Conservation (phyloP, 805 yeast genomes). For the Saccharomyces kudriavzevii region DNA sequence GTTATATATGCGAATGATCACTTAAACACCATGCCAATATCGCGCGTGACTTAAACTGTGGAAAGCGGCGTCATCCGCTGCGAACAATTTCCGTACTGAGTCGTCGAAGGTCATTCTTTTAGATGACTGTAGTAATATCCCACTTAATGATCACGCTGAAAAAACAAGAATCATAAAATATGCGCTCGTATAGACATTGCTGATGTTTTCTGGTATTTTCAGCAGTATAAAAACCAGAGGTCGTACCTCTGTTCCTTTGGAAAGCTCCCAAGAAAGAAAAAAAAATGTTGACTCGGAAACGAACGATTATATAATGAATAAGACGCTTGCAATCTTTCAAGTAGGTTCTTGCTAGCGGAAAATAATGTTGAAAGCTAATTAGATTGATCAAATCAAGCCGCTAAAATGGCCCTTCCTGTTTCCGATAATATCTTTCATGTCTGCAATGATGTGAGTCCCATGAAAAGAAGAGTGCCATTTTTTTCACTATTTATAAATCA, state of each 20-base stretch:
- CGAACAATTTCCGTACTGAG: background rate
- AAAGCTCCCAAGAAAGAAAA: too few relatives aligned
- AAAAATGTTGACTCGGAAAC: background rate
- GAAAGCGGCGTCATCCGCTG: constrained; percentile 2
- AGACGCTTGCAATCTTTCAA: background rate
- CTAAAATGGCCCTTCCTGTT: background rate
- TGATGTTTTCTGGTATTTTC: background rate
- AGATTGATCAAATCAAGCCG: background rate
- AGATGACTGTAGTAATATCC: background rate
- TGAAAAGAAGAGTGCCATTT: background rate
- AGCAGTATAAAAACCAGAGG: background rate
- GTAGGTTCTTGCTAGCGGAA: background rate
- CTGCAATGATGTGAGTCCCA: background rate
- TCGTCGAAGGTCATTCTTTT: background rate
- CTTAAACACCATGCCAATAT: background rate
- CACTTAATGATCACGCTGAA: background rate
- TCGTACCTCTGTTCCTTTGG: background rate
- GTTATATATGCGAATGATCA: background rate
- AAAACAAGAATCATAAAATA: background rate
- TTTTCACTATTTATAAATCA: too few relatives aligned
- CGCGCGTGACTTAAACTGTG: background rate
- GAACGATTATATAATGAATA: background rate
- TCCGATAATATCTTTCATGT: background rate
- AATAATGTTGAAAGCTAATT: too few relatives aligned
- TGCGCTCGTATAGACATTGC: background rate